Evolutionary conservation across 192 early-diverging fungal genomes (phyloP).

Genomic region (Chytriomyces sp.): DNA sequence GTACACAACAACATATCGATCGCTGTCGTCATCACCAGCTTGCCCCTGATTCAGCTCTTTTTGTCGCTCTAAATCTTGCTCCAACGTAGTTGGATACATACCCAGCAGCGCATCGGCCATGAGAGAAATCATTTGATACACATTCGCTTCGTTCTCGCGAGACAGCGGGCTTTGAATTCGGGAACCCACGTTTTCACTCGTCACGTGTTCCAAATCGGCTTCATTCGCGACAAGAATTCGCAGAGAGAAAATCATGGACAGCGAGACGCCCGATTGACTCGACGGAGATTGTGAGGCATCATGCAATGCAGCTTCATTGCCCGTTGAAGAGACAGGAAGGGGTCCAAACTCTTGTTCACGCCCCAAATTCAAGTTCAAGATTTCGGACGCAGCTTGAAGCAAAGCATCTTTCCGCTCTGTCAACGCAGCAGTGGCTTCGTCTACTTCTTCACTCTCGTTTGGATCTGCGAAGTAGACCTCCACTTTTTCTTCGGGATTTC

Average conservation of each 20-base stretch:
- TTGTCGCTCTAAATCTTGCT: constrained; percentile 8
- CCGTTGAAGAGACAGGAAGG: neutral
- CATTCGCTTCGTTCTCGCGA: constrained; percentile 14
- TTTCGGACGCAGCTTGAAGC: neutral
- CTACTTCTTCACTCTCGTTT: neutral
- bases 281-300: neutral
- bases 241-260: constrained; percentile 8
- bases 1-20: constrained; percentile 19
- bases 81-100: constrained; percentile 13
- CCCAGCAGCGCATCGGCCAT: constrained; percentile 18
- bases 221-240: constrained; percentile 14
- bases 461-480: constrained; percentile 12
- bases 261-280: constrained; percentile 2
- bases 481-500: constrained; percentile 17
- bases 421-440: neutral
- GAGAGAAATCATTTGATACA: constrained; percentile 11
- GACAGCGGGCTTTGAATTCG: constrained; percentile 5
- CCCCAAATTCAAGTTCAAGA: neutral
- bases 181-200: neutral
- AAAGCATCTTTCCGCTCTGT: constrained; percentile 10
- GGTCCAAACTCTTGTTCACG: constrained; percentile 25
- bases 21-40: neutral
- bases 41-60: neutral
- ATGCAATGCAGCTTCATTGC: neutral
- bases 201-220: neutral